These are phyloP conservation scores for Halophytophthora polymorphica DNA, from an alignment of 352 stramenopile species.

Conservation along the genomic window DNA sequence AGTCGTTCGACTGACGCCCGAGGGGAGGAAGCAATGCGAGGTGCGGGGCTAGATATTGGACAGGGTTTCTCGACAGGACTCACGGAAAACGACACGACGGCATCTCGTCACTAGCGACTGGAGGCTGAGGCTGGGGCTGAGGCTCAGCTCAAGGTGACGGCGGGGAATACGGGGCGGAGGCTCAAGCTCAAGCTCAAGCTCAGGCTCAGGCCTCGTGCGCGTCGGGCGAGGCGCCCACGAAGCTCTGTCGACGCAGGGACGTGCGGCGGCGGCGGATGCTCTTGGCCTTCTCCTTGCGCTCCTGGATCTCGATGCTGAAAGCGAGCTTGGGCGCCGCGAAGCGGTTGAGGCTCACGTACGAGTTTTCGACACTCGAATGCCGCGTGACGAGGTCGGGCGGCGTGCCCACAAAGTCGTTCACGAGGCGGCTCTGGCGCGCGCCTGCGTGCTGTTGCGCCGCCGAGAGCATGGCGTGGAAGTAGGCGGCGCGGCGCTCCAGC, in stretches of 20 bases:
- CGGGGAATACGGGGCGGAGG: too few species aligned
- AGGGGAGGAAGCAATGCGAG: too few species aligned
- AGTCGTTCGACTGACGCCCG: too few species aligned
- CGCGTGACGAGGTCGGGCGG: constrained; percentile 54
- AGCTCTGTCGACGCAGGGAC: constrained; percentile 39
- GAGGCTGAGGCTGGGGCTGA: too few species aligned
- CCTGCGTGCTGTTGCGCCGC: constrained; percentile 45
- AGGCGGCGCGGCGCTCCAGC: constrained; percentile 53
- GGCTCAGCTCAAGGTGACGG: too few species aligned
- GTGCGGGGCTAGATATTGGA: too few species aligned
- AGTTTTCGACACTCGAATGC: constrained; percentile 58
- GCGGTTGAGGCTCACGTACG: constrained; percentile 77
- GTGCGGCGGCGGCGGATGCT: constrained; percentile 56
- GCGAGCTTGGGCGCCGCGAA: constrained; percentile 66
- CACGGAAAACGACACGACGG: too few species aligned
- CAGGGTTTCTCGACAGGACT: too few species aligned
- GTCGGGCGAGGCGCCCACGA: constrained; percentile 28
- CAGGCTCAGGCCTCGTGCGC: constrained; percentile 13
- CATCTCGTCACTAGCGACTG: too few species aligned
- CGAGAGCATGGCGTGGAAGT: constrained; percentile 66
- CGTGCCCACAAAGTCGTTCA: constrained; percentile 70
- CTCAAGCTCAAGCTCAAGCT: too few species aligned
- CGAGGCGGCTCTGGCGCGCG: constrained; percentile 46
- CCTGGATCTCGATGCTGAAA: constrained; percentile 67
- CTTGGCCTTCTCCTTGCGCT: constrained; percentile 68